These are phyloP conservation scores for Lasiodiplodia theobromae DNA, from an alignment of 2,329 filamentous ascomycete genomes.

Conservation along the genomic window DNA sequence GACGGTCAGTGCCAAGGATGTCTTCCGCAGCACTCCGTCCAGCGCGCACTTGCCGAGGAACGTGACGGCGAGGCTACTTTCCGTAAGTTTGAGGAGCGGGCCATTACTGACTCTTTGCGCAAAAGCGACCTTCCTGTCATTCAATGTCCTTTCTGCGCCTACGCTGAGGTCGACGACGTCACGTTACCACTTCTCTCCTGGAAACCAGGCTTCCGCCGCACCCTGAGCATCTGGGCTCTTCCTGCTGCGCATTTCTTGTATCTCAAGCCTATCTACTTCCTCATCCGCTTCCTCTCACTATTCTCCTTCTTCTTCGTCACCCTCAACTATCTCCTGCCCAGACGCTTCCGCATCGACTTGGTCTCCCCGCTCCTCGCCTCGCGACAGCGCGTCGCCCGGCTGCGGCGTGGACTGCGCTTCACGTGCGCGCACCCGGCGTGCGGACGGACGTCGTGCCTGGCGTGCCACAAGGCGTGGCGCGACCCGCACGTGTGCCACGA, in stretches of 20 bases:
- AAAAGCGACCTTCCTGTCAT: conserved; percentile 78
- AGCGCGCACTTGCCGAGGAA: conserved; percentile 73
- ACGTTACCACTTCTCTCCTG: conserved; percentile 30
- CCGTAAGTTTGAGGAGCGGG: conserved; percentile 77
- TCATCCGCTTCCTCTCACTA: conserved; percentile 65
- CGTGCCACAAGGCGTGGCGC: conserved; percentile 81
- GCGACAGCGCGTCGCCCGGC: conserved; percentile 68
- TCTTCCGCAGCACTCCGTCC: conserved; percentile 73
- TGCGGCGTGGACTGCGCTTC: conserved; percentile 77
- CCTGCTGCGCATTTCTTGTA: conserved; percentile 2
- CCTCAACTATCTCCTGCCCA: conserved; percentile 36
- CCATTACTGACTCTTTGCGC: conserved; percentile 77
- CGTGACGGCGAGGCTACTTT: conserved; percentile 75
- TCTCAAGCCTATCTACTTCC: conserved; percentile 51
- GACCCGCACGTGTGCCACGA: conserved; percentile 93
- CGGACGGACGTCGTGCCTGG: conserved; percentile 75
- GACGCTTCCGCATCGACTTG: conserved; percentile 36
- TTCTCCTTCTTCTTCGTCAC: conserved; percentile 55
- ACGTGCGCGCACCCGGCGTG: conserved; percentile 76
- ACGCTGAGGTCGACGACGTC: conserved; percentile 79
- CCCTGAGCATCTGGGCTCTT: conserved; percentile 1
- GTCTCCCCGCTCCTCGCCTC: conserved; percentile 62
- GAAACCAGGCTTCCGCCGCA: conserved; percentile 50
- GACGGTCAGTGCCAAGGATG: conserved; percentile 70
- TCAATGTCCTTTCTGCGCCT: conserved; percentile 88